phyloP scores from a whole-genome alignment of 352 stramenopile species.

The Pythium chondricola region DNA sequence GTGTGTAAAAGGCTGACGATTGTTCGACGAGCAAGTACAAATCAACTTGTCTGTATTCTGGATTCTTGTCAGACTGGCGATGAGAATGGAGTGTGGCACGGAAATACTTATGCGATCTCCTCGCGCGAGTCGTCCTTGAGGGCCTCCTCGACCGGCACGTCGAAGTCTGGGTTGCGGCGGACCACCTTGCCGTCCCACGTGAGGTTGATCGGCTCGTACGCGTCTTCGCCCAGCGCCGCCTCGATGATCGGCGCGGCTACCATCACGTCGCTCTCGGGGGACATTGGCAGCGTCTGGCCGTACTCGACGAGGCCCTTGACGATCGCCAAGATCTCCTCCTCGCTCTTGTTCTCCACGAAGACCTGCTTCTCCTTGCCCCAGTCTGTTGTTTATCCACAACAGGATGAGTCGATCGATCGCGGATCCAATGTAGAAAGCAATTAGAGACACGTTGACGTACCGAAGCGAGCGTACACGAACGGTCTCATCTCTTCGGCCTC shows the following conservation, averaged over 20 bases:
- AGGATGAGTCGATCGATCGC: background rate
- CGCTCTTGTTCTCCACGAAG: slow-evolving; percentile 74
- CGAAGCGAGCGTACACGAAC: slow-evolving; percentile 84
- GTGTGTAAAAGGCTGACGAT: too few species aligned
- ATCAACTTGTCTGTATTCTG: too few species aligned
- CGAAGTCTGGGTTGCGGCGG: slow-evolving; percentile 80
- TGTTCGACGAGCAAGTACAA: too few species aligned
- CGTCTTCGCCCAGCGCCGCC: slow-evolving; percentile 50
- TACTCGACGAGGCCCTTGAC: slow-evolving; percentile 74
- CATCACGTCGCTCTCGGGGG: slow-evolving; percentile 77
- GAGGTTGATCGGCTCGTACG: slow-evolving; percentile 79
- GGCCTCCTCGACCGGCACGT: slow-evolving; percentile 67
- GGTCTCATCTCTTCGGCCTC: slow-evolving; percentile 84
- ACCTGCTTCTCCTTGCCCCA: slow-evolving; percentile 84
- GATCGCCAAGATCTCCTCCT: slow-evolving; percentile 73
- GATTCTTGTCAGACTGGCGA: too few species aligned
- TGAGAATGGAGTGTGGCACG: background rate
- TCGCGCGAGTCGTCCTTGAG: slow-evolving; percentile 40
- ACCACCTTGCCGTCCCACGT: slow-evolving; percentile 77
- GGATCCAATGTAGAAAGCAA: background rate
- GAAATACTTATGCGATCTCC: slow-evolving; percentile 16
- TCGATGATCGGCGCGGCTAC: slow-evolving; percentile 73
- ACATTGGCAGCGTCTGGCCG: slow-evolving; percentile 71
- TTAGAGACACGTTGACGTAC: slow-evolving; percentile 18
- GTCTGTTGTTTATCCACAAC: slow-evolving; percentile 23